phyloP scores from a whole-genome alignment of 345 rosid genomes.

The Eucalyptus tenuipes region DNA sequence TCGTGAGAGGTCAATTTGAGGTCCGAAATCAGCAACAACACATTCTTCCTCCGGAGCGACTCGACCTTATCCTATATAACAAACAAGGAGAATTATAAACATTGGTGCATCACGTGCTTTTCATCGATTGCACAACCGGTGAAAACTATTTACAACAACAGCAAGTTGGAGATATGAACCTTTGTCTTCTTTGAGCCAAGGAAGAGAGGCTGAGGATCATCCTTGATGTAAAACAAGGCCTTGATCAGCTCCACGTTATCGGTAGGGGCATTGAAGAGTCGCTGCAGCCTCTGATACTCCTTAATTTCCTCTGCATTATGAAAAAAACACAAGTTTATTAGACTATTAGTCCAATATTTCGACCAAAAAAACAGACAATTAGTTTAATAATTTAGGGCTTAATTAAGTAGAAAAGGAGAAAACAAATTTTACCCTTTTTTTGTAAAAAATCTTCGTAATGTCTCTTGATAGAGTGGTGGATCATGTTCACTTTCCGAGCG shows the following conservation, averaged over 20 bases:
- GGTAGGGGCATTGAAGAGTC: conserved; percentile 5
- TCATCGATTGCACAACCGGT: neutral
- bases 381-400: neutral
- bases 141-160: neutral
- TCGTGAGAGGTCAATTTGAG: conserved; percentile 7
- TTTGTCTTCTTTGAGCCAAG: conserved; percentile 18
- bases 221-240: conserved; percentile 24
- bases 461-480: neutral
- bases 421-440: neutral
- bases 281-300: conserved; percentile 13
- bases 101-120: neutral
- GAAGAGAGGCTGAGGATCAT: conserved; percentile 24
- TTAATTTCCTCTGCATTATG: conserved; percentile 16
- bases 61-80: conserved; percentile 8
- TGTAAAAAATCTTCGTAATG: neutral
- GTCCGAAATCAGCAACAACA: conserved; percentile 11
- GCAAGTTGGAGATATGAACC: neutral
- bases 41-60: conserved; percentile 7
- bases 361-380: neutral
- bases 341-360: neutral
- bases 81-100: neutral
- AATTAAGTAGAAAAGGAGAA: neutral
- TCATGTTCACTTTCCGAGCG: neutral
- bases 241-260: conserved; percentile 32
- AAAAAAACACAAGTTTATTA: neutral